Percentiles rank a stretch among this genome's conserved stretches.
Evolutionary conservation across 345 rosid genomes (phyloP).

Genomic region (Capsella bursapastoris): DNA sequence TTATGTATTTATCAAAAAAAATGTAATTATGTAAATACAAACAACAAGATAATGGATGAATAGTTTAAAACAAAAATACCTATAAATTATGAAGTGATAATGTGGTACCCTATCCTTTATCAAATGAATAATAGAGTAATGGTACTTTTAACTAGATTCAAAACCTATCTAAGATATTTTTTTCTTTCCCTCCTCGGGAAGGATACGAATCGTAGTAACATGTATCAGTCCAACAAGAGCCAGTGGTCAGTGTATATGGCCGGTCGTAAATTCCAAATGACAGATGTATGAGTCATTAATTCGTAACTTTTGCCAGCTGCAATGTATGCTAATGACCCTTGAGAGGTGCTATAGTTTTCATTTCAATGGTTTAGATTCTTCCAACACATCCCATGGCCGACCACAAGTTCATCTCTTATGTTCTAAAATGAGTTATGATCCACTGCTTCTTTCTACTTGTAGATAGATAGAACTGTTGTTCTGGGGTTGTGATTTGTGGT

Average conservation of each 20-base stretch:
- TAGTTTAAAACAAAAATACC: background rate
- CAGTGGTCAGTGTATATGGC: conserved; percentile 4
- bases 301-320: conserved; percentile 31
- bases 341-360: conserved; percentile 21
- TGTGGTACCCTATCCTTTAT: background rate
- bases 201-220: background rate
- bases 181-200: background rate
- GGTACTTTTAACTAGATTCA: background rate
- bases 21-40: background rate
- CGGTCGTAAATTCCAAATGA: conserved; percentile 24
- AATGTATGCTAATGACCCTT: conserved; percentile 8
- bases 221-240: conserved; percentile 12
- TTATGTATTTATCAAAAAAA: too few species aligned
- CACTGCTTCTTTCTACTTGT: conserved; percentile 26
- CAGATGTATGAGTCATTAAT: conserved; percentile 31
- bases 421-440: conserved; percentile 15
- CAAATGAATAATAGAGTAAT: background rate
- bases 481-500: conserved; percentile 13
- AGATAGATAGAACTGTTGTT: conserved; percentile 24
- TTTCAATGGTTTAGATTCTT: conserved; percentile 22
- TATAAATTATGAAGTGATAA: background rate
- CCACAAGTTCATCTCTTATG: conserved; percentile 20
- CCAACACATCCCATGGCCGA: conserved; percentile 24
- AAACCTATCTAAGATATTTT: background rate
- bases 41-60: background rate